These are phyloP conservation scores for Penicillium argentinense DNA, from an alignment of 495 filamentous ascomycete species.

Conservation along the genomic window DNA sequence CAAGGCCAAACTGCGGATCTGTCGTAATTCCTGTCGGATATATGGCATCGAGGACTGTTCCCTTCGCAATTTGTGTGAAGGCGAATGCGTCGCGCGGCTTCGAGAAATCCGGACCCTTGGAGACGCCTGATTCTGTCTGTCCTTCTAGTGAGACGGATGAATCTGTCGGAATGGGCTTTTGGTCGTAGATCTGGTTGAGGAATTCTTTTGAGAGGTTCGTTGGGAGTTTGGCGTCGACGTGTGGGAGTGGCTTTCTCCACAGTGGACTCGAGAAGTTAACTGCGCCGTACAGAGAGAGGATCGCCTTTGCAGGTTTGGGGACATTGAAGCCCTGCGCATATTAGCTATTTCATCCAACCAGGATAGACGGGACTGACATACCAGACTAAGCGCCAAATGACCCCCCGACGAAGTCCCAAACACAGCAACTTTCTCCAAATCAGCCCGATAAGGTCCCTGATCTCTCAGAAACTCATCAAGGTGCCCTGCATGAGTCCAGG, in stretches of 20 bases:
- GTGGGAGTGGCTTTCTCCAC: conserved; percentile 64
- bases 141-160: conserved; percentile 37
- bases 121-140: conserved; percentile 18
- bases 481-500: conserved; percentile 28
- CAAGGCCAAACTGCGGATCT: conserved; percentile 12
- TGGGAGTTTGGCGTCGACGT: conserved; percentile 47
- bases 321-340: conserved; percentile 35
- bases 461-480: conserved; percentile 18
- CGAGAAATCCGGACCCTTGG: conserved; percentile 29
- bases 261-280: conserved; percentile 42
- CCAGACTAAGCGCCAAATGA: conserved; percentile 29
- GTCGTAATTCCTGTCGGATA: conserved; percentile 15
- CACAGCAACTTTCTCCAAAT: conserved; percentile 30
- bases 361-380: conserved; percentile 11
- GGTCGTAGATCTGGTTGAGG: conserved; percentile 27
- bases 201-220: conserved; percentile 12
- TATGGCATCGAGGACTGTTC: conserved; percentile 26
- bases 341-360: background rate
- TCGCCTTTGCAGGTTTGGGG: conserved; percentile 24
- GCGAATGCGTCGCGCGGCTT: conserved; percentile 36
- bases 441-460: conserved; percentile 16
- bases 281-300: conserved; percentile 38
- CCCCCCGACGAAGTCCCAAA: conserved; percentile 37
- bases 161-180: conserved; percentile 27
- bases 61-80: conserved; percentile 34